Conservation (phyloP, 805 yeast genomes). For the Teunomyces panamensis region DNA sequence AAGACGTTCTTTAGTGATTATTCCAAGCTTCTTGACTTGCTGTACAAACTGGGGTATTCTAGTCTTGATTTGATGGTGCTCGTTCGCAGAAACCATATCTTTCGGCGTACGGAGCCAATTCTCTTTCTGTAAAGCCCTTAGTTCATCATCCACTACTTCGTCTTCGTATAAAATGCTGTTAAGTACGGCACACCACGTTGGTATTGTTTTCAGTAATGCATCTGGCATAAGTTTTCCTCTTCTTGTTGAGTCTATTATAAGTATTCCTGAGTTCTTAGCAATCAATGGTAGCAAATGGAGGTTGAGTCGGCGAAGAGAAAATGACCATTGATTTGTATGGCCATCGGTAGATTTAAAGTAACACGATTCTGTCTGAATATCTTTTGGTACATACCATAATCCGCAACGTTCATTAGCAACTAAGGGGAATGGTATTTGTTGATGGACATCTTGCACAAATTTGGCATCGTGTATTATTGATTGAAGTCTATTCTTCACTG, state of each 20-base stretch:
- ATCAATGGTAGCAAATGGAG: constrained; percentile 62
- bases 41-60: constrained; percentile 49
- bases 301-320: constrained; percentile 70
- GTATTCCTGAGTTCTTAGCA: constrained; percentile 40
- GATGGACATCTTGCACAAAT: constrained; percentile 39
- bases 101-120: constrained; percentile 50
- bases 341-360: constrained; percentile 94
- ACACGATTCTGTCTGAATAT: constrained; percentile 40
- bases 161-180: constrained; percentile 50
- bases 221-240: constrained; percentile 86
- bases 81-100: constrained; percentile 55
- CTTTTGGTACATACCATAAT: constrained; percentile 69
- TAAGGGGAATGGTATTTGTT: constrained; percentile 34
- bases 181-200: constrained; percentile 87
- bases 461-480: constrained; percentile 65
- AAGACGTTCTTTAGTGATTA: constrained; percentile 35
- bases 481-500: constrained; percentile 58
- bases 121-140: constrained; percentile 5
- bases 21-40: constrained; percentile 38
- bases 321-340: constrained; percentile 77
- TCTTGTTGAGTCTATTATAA: constrained; percentile 80
- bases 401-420: constrained; percentile 87
- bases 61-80: constrained; percentile 47
- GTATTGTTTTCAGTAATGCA: constrained; percentile 80
- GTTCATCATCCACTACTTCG: constrained; percentile 3